These are phyloP conservation scores for Claviceps humidiphila DNA, from an alignment of 2,329 filamentous ascomycete species.

Conservation along the genomic window DNA sequence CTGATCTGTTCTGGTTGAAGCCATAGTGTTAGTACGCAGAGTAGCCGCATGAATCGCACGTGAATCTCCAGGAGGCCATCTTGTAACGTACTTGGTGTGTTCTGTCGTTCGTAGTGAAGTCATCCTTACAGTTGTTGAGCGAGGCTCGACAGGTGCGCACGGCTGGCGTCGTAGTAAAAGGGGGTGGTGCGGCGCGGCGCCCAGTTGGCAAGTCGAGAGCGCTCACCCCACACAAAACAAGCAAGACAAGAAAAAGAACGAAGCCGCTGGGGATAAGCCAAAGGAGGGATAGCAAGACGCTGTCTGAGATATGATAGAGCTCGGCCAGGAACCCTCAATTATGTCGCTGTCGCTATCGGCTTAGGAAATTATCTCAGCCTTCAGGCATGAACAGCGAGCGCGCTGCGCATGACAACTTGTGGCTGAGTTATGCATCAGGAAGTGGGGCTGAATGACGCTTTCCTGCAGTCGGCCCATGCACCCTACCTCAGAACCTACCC, in stretches of 20 bases:
- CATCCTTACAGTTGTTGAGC: slow-evolving; percentile 10
- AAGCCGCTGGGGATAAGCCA: not conserved
- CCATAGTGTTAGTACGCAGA: not conserved
- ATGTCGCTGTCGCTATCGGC: not conserved
- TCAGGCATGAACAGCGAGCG: not conserved
- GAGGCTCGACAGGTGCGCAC: slow-evolving; percentile 3
- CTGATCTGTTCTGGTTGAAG: slow-evolving; percentile 43
- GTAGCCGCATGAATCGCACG: not conserved
- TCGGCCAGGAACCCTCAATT: too few species aligned
- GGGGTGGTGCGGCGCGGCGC: slow-evolving; percentile 1
- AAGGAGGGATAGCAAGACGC: not conserved
- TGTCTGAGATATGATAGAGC: too few species aligned
- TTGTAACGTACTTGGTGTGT: slow-evolving; percentile 21
- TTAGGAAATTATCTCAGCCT: not conserved
- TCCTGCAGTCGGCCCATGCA: not conserved
- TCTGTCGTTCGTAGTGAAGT: slow-evolving; percentile 21
- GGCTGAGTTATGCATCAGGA: slow-evolving; percentile 1
- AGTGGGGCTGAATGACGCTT: slow-evolving; percentile 1
- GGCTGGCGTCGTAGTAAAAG: slow-evolving; percentile 1
- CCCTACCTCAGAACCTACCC: not conserved
- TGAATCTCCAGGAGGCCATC: not conserved
- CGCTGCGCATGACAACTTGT: not conserved
- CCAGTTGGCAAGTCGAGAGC: not conserved
- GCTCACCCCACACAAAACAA: not conserved
- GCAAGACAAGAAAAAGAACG: not conserved